These are phyloP conservation scores for Lactarius hatsudake DNA, from an alignment of 768 basidiomycete genomes.

Conservation along the genomic window DNA sequence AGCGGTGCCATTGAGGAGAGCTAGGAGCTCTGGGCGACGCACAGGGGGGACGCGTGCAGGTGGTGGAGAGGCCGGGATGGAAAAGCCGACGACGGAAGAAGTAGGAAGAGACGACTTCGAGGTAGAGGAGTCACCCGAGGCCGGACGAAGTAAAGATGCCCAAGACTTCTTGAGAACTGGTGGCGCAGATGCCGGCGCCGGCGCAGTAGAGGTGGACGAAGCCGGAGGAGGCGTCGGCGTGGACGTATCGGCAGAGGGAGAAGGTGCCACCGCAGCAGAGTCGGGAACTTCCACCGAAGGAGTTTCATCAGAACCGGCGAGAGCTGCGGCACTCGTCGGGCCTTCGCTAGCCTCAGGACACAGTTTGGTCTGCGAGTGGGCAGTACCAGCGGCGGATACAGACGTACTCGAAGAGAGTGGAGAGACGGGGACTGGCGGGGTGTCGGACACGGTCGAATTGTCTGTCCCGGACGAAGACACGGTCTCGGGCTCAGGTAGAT, in stretches of 20 bases:
- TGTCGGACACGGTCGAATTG: slow-evolving; percentile 49
- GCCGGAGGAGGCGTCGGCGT: background rate
- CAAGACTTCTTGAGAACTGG: slow-evolving; percentile 57
- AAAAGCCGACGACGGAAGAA: slow-evolving; percentile 71
- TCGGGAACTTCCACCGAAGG: slow-evolving; percentile 9
- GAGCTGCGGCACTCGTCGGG: background rate
- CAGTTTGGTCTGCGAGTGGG: slow-evolving; percentile 32
- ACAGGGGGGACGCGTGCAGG: slow-evolving; percentile 33
- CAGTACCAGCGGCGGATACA: slow-evolving; percentile 40
- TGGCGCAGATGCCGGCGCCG: slow-evolving; percentile 21
- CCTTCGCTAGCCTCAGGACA: slow-evolving; percentile 5
- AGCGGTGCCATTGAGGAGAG: slow-evolving; percentile 48
- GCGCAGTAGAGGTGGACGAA: slow-evolving; percentile 3
- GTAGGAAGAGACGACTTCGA: slow-evolving; percentile 55
- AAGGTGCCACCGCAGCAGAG: background rate
- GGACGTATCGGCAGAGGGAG: slow-evolving; percentile 1
- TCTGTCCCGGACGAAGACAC: slow-evolving; percentile 52
- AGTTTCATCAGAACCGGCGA: background rate
- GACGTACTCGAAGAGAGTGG: slow-evolving; percentile 63
- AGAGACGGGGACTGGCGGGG: slow-evolving; percentile 46
- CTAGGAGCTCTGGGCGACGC: slow-evolving; percentile 48
- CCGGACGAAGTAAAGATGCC: slow-evolving; percentile 64
- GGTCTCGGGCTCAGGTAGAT: slow-evolving; percentile 37
- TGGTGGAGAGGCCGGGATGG: slow-evolving; percentile 52
- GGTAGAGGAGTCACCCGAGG: slow-evolving; percentile 40